phyloP scores from a whole-genome alignment of 2,329 filamentous ascomycete genomes.

The Aspergillus novoparasiticus region DNA sequence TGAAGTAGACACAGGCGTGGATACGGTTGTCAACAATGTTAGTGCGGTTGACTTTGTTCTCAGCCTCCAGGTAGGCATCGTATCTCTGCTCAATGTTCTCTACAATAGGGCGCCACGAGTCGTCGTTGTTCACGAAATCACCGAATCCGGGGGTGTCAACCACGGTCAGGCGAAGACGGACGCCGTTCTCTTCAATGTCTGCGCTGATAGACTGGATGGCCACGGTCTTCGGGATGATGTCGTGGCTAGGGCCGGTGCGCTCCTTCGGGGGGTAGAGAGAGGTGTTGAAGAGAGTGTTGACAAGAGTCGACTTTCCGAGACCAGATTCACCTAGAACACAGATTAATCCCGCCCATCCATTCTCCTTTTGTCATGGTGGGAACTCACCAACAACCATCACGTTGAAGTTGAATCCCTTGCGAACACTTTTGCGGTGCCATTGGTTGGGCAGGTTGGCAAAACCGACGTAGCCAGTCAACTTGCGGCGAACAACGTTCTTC shows the following conservation, averaged over 20 bases:
- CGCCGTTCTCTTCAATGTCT: conserved; percentile 97
- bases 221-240: conserved; percentile 98
- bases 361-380: neutral
- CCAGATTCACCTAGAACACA: conserved; percentile 83
- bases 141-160: conserved; percentile 98
- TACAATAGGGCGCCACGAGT: conserved; percentile 98
- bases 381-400: conserved; percentile 99
- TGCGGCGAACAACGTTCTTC: conserved; percentile 96
- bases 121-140: conserved; percentile 99
- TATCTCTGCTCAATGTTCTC: conserved; percentile 99
- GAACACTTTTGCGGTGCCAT: conserved; percentile 99
- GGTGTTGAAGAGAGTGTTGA: conserved; percentile 99
- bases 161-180: conserved; percentile 92
- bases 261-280: conserved; percentile 98
- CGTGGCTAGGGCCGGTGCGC: conserved; percentile 93
- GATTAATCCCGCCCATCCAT: neutral
- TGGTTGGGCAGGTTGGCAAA: conserved; percentile 99
- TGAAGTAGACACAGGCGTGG: conserved; percentile 99
- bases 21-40: conserved; percentile 99
- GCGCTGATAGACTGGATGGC: conserved; percentile 93
- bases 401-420: conserved; percentile 99
- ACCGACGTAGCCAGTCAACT: conserved; percentile 96
- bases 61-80: conserved; percentile 95
- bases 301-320: conserved; percentile 96
- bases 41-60: conserved; percentile 99